phyloP scores from a whole-genome alignment of 805 yeast species.

The Kluyveromyces starmeri region DNA sequence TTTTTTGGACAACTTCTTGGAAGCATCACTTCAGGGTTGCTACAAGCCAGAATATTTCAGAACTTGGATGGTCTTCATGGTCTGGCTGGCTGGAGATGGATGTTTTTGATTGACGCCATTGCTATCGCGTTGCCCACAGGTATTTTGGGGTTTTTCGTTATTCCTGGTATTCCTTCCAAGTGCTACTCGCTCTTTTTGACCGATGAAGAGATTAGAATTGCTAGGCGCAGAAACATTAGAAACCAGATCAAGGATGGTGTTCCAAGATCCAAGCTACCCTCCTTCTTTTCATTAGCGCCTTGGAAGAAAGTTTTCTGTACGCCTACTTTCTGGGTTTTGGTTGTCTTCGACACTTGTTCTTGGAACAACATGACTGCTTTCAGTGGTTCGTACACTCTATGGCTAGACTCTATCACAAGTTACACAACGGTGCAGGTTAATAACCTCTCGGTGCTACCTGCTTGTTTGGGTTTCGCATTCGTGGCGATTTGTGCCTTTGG shows the following conservation, averaged over 20 bases:
- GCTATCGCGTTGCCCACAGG: conserved; percentile 41
- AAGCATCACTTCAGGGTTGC: conserved; percentile 45
- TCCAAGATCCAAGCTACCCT: conserved; percentile 20
- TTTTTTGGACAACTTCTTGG: conserved; percentile 44
- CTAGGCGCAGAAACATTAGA: conserved; percentile 36
- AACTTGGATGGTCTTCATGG: conserved; percentile 38
- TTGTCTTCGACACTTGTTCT: conserved; percentile 47
- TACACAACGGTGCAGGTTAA: conserved; percentile 39
- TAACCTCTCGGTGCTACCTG: conserved; percentile 45
- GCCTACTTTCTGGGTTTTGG: conserved; percentile 49
- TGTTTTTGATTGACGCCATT: conserved; percentile 55
- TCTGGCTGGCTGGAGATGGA: conserved; percentile 58
- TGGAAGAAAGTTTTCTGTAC: conserved; percentile 46
- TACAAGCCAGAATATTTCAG: conserved; percentile 37
- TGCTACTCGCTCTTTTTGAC: conserved; percentile 47
- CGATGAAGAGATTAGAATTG: conserved; percentile 50
- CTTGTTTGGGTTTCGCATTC: conserved; percentile 48
- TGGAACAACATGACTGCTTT: conserved; percentile 54
- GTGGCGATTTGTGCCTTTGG: conserved; percentile 39
- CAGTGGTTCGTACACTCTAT: conserved; percentile 49
- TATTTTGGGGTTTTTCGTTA: conserved; percentile 36
- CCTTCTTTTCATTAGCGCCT: conserved; percentile 31
- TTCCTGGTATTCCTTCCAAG: conserved; percentile 54
- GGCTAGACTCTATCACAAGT: conserved; percentile 46
- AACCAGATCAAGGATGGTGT: conserved; percentile 27